Percentiles rank a stretch among this genome's conserved stretches.
phyloP scores from a whole-genome alignment of 1,284 basidiomycete species.

The Microstroma glucosiphilum region DNA sequence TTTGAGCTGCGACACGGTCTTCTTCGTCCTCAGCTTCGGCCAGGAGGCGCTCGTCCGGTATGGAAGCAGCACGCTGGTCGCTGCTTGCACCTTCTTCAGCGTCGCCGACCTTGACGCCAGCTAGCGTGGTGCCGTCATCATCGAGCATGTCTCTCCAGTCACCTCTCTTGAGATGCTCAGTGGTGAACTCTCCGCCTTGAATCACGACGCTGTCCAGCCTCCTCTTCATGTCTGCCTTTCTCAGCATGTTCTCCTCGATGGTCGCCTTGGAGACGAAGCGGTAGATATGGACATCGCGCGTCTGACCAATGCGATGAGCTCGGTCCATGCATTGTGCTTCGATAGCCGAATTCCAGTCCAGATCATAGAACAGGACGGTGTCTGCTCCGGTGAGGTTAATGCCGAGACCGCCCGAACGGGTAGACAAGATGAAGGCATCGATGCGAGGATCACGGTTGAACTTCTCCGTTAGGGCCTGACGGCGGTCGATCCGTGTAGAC shows the following conservation, averaged over 20 bases:
- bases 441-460: conserved; percentile 87
- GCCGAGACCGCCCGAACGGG: conserved; percentile 86
- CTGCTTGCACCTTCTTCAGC: conserved; percentile 51
- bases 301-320: conserved; percentile 90
- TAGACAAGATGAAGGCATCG: conserved; percentile 89
- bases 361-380: conserved; percentile 92
- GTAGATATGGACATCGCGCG: conserved; percentile 93
- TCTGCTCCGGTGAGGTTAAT: conserved; percentile 93
- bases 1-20: conserved; percentile 70
- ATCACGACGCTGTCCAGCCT: conserved; percentile 86
- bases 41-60: conserved; percentile 60
- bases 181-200: conserved; percentile 78
- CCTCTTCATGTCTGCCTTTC: conserved; percentile 93
- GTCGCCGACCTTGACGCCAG: conserved; percentile 32
- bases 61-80: conserved; percentile 44
- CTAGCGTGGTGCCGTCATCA: conserved; percentile 44
- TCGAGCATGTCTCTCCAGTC: conserved; percentile 84
- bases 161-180: conserved; percentile 54
- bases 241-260: conserved; percentile 91
- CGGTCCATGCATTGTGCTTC: conserved; percentile 94
- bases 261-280: conserved; percentile 87
- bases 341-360: conserved; percentile 97
- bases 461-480: conserved; percentile 90
- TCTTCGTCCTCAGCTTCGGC: conserved; percentile 82
- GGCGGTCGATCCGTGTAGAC: conserved; percentile 88